Evolutionary conservation across 768 basidiomycete species (phyloP).

Genomic region (Coprinopsis strossmayeri): DNA sequence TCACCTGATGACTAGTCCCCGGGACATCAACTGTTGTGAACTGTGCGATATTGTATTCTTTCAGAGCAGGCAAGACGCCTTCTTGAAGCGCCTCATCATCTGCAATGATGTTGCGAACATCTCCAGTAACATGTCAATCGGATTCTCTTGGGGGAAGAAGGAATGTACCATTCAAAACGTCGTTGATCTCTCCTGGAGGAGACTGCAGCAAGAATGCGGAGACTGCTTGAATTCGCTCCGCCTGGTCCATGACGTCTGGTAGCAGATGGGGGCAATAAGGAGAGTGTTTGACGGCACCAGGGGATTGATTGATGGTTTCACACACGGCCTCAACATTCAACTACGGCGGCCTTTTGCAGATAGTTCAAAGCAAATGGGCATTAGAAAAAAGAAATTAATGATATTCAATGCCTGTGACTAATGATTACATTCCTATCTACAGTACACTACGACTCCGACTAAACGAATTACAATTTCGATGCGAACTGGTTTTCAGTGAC

Average conservation of each 20-base stretch:
- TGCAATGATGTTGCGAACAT: slow-evolving; percentile 84
- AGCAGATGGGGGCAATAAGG: not conserved
- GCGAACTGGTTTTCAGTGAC: slow-evolving; percentile 88
- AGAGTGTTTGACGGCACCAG: not conserved
- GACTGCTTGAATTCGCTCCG: slow-evolving; percentile 64
- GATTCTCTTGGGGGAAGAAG: slow-evolving; percentile 2
- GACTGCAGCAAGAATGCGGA: slow-evolving; percentile 81
- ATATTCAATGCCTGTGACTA: no score
- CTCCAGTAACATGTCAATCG: slow-evolving; percentile 32
- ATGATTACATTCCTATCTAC: slow-evolving; percentile 15
- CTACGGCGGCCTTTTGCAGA: no score
- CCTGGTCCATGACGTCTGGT: slow-evolving; percentile 41
- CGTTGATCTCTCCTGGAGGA: slow-evolving; percentile 95
- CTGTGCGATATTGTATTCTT: slow-evolving; percentile 84
- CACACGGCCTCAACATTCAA: not conserved
- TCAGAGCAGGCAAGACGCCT: slow-evolving; percentile 70
- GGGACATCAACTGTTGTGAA: slow-evolving; percentile 85
- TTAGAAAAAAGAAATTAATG: no score
- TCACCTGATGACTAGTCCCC: slow-evolving; percentile 67
- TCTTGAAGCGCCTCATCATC: slow-evolving; percentile 81
- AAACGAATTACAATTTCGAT: slow-evolving; percentile 25
- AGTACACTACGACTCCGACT: slow-evolving; percentile 14
- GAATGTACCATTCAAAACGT: slow-evolving; percentile 78
- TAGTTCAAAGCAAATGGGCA: no score
- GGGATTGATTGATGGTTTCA: not conserved